These are phyloP conservation scores for Xylaria polymorpha DNA, from an alignment of 2,329 filamentous ascomycete genomes.

Conservation along the genomic window DNA sequence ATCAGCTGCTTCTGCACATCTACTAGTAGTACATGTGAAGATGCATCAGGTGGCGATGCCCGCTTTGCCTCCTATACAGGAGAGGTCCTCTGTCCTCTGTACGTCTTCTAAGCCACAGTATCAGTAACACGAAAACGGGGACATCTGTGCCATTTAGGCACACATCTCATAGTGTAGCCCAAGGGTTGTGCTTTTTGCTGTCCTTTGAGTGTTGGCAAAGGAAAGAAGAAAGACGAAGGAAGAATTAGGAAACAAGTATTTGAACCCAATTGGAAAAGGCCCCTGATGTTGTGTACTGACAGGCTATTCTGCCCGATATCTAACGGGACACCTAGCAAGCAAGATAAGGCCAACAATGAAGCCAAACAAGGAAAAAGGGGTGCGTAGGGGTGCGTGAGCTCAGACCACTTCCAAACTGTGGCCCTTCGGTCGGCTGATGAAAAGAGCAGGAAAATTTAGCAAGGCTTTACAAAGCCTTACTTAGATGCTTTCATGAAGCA, in stretches of 20 bases:
- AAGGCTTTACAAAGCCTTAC: no score
- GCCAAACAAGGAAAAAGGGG: no score
- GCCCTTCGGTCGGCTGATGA: no score
- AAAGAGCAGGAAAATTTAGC: no score
- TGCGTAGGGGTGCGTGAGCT: no score
- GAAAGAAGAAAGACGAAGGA: no score
- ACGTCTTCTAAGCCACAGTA: not conserved
- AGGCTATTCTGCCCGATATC: not conserved
- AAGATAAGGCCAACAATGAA: not conserved
- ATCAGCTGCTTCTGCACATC: not conserved
- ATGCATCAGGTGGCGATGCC: no score
- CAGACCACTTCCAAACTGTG: no score
- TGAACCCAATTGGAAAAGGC: not conserved
- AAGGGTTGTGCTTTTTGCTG: not conserved
- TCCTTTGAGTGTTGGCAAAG: not conserved
- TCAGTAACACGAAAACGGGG: not conserved
- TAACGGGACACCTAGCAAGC: not conserved
- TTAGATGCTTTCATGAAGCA: no score
- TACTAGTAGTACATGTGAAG: not conserved
- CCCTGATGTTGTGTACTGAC: not conserved
- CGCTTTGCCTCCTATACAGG: not conserved
- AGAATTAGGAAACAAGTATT: not conserved
- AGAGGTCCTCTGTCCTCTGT: not conserved
- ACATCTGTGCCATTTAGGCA: not conserved
- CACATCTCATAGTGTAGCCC: not conserved